phyloP scores from a whole-genome alignment of 202 grass and related monocot genomes.

The Dendrocalamus latiflorus region DNA sequence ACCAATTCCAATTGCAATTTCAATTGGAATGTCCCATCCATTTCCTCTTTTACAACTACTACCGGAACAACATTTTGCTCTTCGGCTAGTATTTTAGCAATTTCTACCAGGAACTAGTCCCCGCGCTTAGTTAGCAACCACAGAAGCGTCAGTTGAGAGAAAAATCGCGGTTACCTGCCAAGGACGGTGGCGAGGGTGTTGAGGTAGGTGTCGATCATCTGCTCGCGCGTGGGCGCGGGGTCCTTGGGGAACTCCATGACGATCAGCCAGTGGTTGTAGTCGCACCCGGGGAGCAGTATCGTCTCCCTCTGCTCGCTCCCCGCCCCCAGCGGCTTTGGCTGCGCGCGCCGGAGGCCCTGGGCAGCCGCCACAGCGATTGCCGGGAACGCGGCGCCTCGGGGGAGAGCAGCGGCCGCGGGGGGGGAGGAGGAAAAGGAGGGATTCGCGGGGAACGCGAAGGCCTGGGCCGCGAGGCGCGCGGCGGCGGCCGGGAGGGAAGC shows the following conservation, averaged over 20 bases:
- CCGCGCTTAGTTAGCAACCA: neutral
- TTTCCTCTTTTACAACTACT: neutral
- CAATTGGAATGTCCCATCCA: neutral
- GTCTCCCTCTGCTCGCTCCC: conserved; percentile 65
- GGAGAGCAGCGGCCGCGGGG: neutral
- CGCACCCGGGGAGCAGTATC: conserved; percentile 89
- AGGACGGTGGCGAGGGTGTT: conserved; percentile 81
- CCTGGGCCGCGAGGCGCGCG: neutral
- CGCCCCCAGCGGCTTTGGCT: neutral
- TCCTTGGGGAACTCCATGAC: conserved; percentile 99
- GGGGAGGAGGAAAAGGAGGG: neutral
- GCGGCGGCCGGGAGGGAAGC: conserved; percentile 33
- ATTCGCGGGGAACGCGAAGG: conserved; percentile 9
- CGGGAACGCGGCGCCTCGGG: neutral
- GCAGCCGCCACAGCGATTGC: conserved; percentile 10
- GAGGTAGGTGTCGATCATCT: conserved; percentile 99
- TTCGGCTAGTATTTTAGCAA: neutral
- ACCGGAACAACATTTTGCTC: neutral
- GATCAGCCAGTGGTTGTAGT: conserved; percentile 98
- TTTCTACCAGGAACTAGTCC: neutral
- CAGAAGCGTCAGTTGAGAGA: neutral
- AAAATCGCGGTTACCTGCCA: conserved; percentile 48
- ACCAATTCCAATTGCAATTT: neutral
- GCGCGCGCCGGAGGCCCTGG: neutral
- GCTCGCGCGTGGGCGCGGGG: conserved; percentile 79